A percentile compares a stretch with the other conserved stretches of the same genome.
Conservation (phyloP, 2,329 filamentous ascomycete species). For the Hypomyces rosellus region DNA sequence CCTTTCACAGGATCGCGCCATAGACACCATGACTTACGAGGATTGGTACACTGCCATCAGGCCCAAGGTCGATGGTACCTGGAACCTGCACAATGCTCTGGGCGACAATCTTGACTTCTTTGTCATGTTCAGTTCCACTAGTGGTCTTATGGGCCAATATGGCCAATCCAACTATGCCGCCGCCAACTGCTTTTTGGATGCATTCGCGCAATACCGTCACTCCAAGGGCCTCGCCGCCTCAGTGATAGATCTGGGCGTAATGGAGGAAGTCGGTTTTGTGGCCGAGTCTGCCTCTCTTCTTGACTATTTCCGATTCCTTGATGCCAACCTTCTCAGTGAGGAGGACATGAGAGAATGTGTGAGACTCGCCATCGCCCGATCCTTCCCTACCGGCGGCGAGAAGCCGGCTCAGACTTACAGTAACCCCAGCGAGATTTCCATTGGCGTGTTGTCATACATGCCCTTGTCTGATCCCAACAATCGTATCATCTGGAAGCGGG, state of each 20-base stretch:
- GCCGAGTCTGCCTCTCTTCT: background rate
- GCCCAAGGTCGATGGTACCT: constrained; percentile 27
- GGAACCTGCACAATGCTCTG: constrained; percentile 24
- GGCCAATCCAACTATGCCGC: constrained; percentile 34
- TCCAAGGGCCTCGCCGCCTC: constrained; percentile 13
- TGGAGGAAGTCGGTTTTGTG: constrained; percentile 34
- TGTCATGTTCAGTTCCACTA: constrained; percentile 25
- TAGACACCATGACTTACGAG: constrained; percentile 25
- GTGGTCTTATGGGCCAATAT: constrained; percentile 24
- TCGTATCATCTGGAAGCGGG: background rate
- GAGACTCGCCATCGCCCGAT: background rate
- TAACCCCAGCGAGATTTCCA: constrained; percentile 2
- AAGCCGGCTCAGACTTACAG: background rate
- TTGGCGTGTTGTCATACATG: constrained; percentile 4
- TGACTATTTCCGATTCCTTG: background rate
- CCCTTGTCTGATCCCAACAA: background rate
- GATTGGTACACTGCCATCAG: constrained; percentile 19
- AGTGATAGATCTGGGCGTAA: constrained; percentile 28
- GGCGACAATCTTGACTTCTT: constrained; percentile 28
- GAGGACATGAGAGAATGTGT: constrained; percentile 2
- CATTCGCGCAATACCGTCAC: constrained; percentile 29
- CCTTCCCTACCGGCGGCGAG: background rate
- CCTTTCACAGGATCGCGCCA: constrained; percentile 1
- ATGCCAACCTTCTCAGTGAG: constrained; percentile 1
- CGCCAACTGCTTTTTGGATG: constrained; percentile 34